A percentile compares a stretch with the other conserved stretches of the same genome.
phyloP scores from a whole-genome alignment of 2,329 filamentous ascomycete genomes.

The Domatiomyces globalis region DNA sequence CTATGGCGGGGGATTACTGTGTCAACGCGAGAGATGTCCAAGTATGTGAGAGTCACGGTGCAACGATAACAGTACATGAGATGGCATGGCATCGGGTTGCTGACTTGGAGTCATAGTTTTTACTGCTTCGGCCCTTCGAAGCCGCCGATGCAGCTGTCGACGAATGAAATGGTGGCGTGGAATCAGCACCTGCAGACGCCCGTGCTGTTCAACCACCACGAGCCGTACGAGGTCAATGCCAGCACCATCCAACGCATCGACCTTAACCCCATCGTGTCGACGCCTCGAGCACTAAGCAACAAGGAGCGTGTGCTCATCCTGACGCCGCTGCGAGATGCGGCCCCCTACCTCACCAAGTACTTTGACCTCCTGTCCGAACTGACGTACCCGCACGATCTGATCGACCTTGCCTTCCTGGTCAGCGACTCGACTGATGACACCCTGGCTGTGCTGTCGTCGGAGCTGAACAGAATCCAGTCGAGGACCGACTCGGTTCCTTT shows the following conservation, averaged over 20 bases:
- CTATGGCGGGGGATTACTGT: slow-evolving; percentile 76
- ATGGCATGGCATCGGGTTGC: neutral
- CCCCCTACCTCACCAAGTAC: slow-evolving; percentile 68
- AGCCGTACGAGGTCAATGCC: slow-evolving; percentile 70
- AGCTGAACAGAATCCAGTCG: slow-evolving; percentile 78
- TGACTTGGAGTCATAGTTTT: slow-evolving; percentile 46
- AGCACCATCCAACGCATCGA: slow-evolving; percentile 65
- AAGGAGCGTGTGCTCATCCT: slow-evolving; percentile 81
- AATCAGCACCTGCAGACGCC: slow-evolving; percentile 77
- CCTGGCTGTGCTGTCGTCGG: slow-evolving; percentile 65
- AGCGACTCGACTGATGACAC: slow-evolving; percentile 88
- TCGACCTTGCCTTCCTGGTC: slow-evolving; percentile 88
- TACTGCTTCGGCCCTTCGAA: slow-evolving; percentile 94
- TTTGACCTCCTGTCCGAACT: slow-evolving; percentile 84
- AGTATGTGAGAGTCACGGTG: slow-evolving; percentile 39
- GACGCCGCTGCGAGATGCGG: slow-evolving; percentile 83
- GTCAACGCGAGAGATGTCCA: slow-evolving; percentile 78
- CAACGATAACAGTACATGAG: neutral
- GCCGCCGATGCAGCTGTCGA: slow-evolving; percentile 87
- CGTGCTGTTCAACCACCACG: slow-evolving; percentile 91
- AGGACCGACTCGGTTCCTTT: slow-evolving; percentile 70
- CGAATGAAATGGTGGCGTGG: slow-evolving; percentile 85
- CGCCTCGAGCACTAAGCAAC: slow-evolving; percentile 61
- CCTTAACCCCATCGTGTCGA: slow-evolving; percentile 73
- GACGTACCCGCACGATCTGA: slow-evolving; percentile 86